Conservation (phyloP, 257 asterid genomes). For the Paraleonurus japonicus region DNA sequence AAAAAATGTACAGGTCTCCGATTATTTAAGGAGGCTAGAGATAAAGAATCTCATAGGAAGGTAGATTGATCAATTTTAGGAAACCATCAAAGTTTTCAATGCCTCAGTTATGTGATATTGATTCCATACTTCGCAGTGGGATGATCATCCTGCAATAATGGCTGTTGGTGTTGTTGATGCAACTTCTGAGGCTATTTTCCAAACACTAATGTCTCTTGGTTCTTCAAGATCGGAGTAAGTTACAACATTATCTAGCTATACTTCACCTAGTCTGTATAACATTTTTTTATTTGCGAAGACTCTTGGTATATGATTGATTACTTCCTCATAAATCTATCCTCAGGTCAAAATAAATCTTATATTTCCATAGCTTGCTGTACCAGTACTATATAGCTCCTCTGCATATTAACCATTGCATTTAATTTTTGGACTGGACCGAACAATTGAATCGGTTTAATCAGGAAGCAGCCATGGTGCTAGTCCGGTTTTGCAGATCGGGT, state of each 20-base stretch:
- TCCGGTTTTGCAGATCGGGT: neutral
- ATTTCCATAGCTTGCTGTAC: conserved; percentile 12
- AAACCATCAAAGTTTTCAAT: conserved; percentile 9
- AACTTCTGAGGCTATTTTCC: conserved; percentile 90
- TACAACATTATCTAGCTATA: conserved; percentile 16
- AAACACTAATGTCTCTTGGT: conserved; percentile 93
- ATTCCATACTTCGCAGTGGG: conserved; percentile 52
- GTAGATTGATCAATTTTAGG: conserved; percentile 41
- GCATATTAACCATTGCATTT: neutral
- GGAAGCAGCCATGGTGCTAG: neutral
- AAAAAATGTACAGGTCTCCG: conserved; percentile 64
- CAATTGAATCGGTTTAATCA: too few species aligned
- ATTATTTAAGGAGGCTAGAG: conserved; percentile 90
- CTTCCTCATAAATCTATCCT: neutral
- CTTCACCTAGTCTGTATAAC: neutral
- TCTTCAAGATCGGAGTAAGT: conserved; percentile 96
- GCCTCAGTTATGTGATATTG: conserved; percentile 12
- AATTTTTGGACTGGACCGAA: neutral
- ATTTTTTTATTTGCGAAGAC: neutral
- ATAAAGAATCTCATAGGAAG: conserved; percentile 66
- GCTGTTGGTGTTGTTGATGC: conserved; percentile 95
- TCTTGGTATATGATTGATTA: neutral
- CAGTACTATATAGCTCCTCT: conserved; percentile 11
- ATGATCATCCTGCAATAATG: conserved; percentile 96
- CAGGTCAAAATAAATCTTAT: neutral